Evolutionary conservation across 2,329 filamentous ascomycete species (phyloP).

Genomic region (Moelleriella libera): DNA sequence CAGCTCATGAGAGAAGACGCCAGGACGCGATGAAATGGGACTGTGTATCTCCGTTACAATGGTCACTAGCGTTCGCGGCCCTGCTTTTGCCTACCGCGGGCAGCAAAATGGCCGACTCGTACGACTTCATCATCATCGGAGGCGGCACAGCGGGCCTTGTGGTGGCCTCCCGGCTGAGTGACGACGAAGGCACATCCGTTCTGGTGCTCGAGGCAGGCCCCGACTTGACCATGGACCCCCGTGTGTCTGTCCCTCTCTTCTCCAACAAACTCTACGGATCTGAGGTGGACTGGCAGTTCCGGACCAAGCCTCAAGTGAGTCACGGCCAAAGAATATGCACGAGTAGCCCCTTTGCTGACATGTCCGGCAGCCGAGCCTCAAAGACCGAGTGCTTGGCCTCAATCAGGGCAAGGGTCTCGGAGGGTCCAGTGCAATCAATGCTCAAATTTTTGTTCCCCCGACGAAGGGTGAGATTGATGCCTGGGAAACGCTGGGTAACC

Average conservation of each 20-base stretch:
- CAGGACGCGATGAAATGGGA: no score
- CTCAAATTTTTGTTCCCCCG: conserved; percentile 9
- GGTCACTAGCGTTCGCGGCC: no score
- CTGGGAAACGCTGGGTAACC: conserved; percentile 13
- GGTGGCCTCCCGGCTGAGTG: conserved; percentile 13
- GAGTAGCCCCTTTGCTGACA: background rate
- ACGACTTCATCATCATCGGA: conserved; percentile 11
- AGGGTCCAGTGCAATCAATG: conserved; percentile 16
- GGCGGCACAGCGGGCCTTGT: conserved; percentile 16
- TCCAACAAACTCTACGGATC: conserved; percentile 11
- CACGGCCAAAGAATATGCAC: no score
- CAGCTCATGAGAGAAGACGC: no score
- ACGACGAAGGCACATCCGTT: conserved; percentile 9
- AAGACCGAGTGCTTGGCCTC: conserved; percentile 7
- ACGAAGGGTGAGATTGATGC: conserved; percentile 10
- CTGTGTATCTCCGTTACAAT: no score
- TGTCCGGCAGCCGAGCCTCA: conserved; percentile 3
- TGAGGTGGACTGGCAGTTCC: conserved; percentile 12
- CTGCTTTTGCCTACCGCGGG: no score
- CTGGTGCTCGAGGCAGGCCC: conserved; percentile 15
- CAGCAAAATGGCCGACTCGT: background rate
- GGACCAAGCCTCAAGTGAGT: conserved; percentile 12
- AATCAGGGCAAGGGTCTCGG: conserved; percentile 11
- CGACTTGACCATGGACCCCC: conserved; percentile 12
- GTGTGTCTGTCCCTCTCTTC: conserved; percentile 11